Evolutionary conservation across 768 basidiomycete species (phyloP).

Genomic region (Amanita fuliginea): DNA sequence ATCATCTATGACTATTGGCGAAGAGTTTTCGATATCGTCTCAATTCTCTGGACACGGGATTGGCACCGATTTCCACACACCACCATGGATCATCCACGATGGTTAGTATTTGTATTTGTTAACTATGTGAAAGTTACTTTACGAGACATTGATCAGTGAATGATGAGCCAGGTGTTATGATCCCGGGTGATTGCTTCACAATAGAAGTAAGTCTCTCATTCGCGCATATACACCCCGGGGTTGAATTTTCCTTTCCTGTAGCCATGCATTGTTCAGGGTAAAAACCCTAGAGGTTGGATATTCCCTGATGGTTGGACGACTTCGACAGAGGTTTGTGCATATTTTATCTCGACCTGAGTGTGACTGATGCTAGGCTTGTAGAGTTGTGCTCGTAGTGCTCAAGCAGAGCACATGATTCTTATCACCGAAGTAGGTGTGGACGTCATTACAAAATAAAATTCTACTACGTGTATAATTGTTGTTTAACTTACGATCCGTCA

Average conservation of each 20-base stretch:
- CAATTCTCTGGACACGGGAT: conserved; percentile 86
- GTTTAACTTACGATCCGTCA: too few species aligned
- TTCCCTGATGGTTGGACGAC: conserved; percentile 93
- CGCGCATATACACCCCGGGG: neutral
- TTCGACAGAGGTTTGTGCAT: conserved; percentile 59
- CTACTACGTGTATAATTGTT: too few species aligned
- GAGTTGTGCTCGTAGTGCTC: conserved; percentile 76
- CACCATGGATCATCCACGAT: conserved; percentile 77
- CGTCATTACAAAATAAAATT: conserved; percentile 44
- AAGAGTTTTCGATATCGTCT: conserved; percentile 47
- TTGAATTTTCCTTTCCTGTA: conserved; percentile 15
- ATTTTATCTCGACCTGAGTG: neutral
- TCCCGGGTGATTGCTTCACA: conserved; percentile 83
- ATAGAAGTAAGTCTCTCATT: conserved; percentile 52
- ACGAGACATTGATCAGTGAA: conserved; percentile 42
- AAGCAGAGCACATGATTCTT: conserved; percentile 82
- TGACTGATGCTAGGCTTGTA: conserved; percentile 15
- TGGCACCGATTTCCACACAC: conserved; percentile 66
- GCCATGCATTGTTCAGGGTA: conserved; percentile 74
- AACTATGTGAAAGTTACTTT: neutral
- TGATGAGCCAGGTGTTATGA: conserved; percentile 74
- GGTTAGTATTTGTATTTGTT: conserved; percentile 29
- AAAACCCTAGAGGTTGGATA: conserved; percentile 55
- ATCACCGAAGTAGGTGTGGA: conserved; percentile 75
- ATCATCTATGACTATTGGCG: neutral